Conservation (phyloP, 2,329 filamentous ascomycete species). For the Colletotrichum aenigma region DNA sequence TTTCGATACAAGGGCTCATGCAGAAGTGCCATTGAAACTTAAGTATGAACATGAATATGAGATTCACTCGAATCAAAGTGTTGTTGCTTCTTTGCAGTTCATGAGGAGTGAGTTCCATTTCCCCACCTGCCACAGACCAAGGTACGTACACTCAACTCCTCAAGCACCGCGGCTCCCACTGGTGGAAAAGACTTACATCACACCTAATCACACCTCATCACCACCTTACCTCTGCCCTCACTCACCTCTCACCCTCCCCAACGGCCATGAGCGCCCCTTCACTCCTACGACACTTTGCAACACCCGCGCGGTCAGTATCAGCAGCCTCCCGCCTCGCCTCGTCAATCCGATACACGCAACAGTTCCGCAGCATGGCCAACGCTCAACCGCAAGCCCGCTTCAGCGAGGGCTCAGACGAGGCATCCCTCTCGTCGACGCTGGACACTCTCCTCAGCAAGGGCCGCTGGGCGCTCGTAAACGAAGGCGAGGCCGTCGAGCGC, state of each 20-base stretch:
- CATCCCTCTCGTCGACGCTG: constrained; percentile 36
- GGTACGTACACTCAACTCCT: neutral
- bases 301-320: neutral
- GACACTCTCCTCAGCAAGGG: constrained; percentile 38
- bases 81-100: neutral
- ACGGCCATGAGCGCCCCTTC: neutral
- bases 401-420: constrained; percentile 49
- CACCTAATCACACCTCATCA: neutral
- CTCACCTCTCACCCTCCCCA: neutral
- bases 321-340: neutral
- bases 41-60: neutral
- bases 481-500: constrained; percentile 62
- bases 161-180: neutral
- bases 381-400: constrained; percentile 34
- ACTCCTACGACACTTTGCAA: neutral
- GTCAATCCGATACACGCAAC: neutral
- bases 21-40: neutral
- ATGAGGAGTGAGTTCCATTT: neutral
- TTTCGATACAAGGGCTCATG: neutral
- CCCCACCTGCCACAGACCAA: neutral
- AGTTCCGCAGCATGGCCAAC: neutral
- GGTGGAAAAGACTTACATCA: neutral
- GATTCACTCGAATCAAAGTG: neutral
- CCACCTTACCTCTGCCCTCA: neutral
- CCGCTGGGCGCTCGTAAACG: constrained; percentile 55